A percentile compares a stretch with the other conserved stretches of the same genome.
phyloP scores from a whole-genome alignment of 306 rosid species.

The Cicer judaicum region DNA sequence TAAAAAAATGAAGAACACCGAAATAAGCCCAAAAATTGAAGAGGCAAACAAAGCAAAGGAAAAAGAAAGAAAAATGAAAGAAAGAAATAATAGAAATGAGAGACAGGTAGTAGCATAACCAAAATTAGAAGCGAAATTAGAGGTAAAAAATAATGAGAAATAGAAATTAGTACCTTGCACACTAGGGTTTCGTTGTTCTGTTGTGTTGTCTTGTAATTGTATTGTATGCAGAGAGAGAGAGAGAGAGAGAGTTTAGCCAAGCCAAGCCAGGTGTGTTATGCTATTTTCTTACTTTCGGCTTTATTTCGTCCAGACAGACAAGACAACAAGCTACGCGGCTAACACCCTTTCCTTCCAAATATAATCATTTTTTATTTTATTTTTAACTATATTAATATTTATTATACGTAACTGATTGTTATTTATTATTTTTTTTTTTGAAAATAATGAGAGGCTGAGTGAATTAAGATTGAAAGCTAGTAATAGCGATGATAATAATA shows the following conservation, averaged over 20 bases:
- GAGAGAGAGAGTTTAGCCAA: background rate
- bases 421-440: too few relatives aligned
- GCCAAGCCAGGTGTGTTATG: constrained; percentile 32
- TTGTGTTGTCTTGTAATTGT: background rate
- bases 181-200: constrained; percentile 30
- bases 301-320: background rate
- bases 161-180: constrained; percentile 42
- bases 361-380: too few relatives aligned
- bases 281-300: constrained; percentile 17
- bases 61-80: background rate
- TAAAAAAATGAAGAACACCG: constrained; percentile 42
- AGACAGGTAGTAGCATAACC: constrained; percentile 9
- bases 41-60: background rate
- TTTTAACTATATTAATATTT: too few relatives aligned
- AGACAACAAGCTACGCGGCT: constrained; percentile 50
- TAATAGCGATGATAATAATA: too few relatives aligned
- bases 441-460: too few relatives aligned
- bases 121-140: constrained; percentile 48
- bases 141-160: constrained; percentile 35
- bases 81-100: constrained; percentile 30
- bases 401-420: too few relatives aligned
- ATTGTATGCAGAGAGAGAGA: constrained; percentile 30
- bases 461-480: too few relatives aligned
- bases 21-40: constrained; percentile 24
- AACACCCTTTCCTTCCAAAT: background rate